Percentiles rank a stretch among this genome's conserved stretches.
Evolutionary conservation across 345 rosid genomes (phyloP).

Genomic region (Limnanthes douglasii): DNA sequence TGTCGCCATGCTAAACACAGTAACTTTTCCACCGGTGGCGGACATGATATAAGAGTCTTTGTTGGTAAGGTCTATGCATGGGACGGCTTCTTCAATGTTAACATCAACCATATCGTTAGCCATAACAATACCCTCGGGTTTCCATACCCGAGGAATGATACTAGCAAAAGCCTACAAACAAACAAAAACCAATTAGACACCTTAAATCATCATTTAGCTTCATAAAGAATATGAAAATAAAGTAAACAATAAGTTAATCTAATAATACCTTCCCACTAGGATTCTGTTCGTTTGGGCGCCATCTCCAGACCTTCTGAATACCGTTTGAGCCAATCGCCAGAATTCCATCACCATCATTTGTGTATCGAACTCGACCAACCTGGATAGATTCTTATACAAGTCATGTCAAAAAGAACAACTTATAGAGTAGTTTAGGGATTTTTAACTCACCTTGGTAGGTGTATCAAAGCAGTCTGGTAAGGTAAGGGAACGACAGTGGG

Average conservation of each 20-base stretch:
- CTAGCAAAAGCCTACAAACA: slow-evolving; percentile 55
- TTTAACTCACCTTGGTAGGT: slow-evolving; percentile 50
- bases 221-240: neutral
- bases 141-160: slow-evolving; percentile 75
- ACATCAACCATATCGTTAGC: slow-evolving; percentile 62
- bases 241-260: neutral
- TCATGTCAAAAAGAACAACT: neutral
- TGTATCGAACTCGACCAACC: slow-evolving; percentile 80
- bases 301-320: slow-evolving; percentile 67
- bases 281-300: slow-evolving; percentile 62
- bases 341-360: slow-evolving; percentile 70
- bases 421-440: slow-evolving; percentile 4
- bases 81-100: slow-evolving; percentile 69
- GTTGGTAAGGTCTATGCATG: slow-evolving; percentile 89
- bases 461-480: slow-evolving; percentile 48
- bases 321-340: slow-evolving; percentile 81
- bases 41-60: slow-evolving; percentile 90
- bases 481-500: slow-evolving; percentile 41
- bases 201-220: neutral
- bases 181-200: neutral
- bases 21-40: slow-evolving; percentile 81
- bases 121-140: slow-evolving; percentile 95
- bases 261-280: slow-evolving; percentile 62
- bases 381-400: slow-evolving; percentile 10
- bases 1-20: slow-evolving; percentile 85